phyloP scores from a whole-genome alignment of 2,329 filamentous ascomycete genomes.

The Chlorencoelia australis region DNA sequence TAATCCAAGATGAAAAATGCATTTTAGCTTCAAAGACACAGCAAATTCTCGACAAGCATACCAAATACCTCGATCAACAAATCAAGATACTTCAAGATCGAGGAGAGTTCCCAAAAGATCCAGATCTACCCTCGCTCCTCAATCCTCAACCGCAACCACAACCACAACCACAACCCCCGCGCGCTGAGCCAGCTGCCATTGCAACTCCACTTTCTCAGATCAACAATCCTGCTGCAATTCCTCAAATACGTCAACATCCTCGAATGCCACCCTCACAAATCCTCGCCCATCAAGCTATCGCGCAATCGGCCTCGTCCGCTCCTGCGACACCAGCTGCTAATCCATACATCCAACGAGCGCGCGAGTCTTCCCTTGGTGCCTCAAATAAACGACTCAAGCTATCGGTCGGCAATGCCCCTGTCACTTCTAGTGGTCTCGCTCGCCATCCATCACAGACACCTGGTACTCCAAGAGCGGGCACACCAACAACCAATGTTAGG shows the following conservation, averaged over 20 bases:
- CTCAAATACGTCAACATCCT: constrained; percentile 21
- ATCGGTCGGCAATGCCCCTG: constrained; percentile 34
- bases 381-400: constrained; percentile 41
- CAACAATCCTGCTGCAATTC: constrained; percentile 15
- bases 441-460: constrained; percentile 54
- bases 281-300: constrained; percentile 17
- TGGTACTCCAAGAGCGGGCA: constrained; percentile 45
- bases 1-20: constrained; percentile 67
- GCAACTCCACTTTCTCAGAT: constrained; percentile 19
- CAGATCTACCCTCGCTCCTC: constrained; percentile 53
- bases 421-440: constrained; percentile 47
- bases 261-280: constrained; percentile 13
- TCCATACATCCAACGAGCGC: constrained; percentile 45
- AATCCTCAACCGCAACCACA: constrained; percentile 44
- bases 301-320: constrained; percentile 35
- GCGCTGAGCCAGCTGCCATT: constrained; percentile 12
- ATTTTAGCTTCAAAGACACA: constrained; percentile 56
- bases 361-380: constrained; percentile 51
- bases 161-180: too few species aligned
- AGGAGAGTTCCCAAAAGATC: constrained; percentile 39
- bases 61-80: constrained; percentile 50
- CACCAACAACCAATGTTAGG: constrained; percentile 27
- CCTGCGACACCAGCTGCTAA: constrained; percentile 51
- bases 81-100: constrained; percentile 53
- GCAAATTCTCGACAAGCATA: constrained; percentile 50